These are phyloP conservation scores for Curvularia hawaiiensis DNA, from an alignment of 2,329 filamentous ascomycete genomes.

Conservation along the genomic window DNA sequence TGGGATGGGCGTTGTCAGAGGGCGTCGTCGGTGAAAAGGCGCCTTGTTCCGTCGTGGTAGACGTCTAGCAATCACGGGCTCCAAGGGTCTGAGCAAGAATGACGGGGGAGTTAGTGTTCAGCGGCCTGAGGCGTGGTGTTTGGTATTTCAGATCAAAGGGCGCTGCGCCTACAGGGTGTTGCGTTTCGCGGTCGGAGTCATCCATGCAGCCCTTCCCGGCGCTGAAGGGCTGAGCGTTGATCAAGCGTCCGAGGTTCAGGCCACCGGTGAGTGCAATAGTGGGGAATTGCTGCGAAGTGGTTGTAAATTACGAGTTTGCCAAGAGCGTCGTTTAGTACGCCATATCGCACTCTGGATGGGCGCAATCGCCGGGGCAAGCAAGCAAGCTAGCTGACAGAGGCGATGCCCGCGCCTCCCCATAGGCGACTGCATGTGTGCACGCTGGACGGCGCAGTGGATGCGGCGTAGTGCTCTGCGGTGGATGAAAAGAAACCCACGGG, in stretches of 20 bases:
- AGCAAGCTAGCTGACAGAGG: not conserved
- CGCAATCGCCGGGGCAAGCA: not conserved
- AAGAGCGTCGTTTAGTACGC: constrained; percentile 8
- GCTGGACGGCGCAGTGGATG: not conserved
- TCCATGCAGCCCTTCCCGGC: constrained; percentile 22
- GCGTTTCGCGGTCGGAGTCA: constrained; percentile 22
- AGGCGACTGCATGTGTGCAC: not conserved
- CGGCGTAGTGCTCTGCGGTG: not conserved
- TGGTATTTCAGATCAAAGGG: constrained; percentile 35
- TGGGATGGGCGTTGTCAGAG: constrained; percentile 26
- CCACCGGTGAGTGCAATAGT: constrained; percentile 23
- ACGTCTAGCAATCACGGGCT: constrained; percentile 29
- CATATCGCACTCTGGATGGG: not conserved
- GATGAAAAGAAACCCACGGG: constrained; percentile 5
- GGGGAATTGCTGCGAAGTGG: constrained; percentile 11
- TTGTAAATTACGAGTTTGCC: constrained; percentile 11
- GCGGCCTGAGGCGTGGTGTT: constrained; percentile 36
- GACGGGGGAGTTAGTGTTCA: constrained; percentile 39
- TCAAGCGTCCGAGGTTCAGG: constrained; percentile 18
- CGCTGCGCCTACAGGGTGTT: constrained; percentile 20
- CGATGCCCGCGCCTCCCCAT: not conserved
- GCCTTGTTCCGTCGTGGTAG: constrained; percentile 10
- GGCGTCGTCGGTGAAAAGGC: constrained; percentile 20
- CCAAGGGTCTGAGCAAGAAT: constrained; percentile 32
- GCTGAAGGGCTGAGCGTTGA: constrained; percentile 21